Percentiles rank a stretch among this genome's conserved stretches.
phyloP scores from a whole-genome alignment of 805 yeast species.

The Hanseniaspora singularis region DNA sequence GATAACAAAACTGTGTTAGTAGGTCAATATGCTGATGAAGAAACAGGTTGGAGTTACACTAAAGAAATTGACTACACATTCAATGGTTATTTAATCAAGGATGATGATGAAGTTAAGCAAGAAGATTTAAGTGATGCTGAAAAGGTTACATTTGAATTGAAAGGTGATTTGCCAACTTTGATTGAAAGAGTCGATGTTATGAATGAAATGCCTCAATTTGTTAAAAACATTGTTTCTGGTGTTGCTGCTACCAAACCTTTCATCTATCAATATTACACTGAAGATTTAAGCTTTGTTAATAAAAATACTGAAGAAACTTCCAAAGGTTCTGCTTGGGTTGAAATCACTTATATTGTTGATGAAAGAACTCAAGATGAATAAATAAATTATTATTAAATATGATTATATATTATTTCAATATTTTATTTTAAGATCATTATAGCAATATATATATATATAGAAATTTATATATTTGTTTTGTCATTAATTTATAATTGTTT shows the following conservation, averaged over 20 bases:
- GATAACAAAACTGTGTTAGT: conserved; percentile 54
- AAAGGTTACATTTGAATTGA: conserved; percentile 37
- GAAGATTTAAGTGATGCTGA: conserved; percentile 20
- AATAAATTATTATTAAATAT: neutral
- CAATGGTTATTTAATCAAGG: conserved; percentile 34
- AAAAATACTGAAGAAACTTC: conserved; percentile 10
- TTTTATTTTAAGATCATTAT: too few relatives aligned
- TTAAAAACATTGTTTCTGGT: conserved; percentile 83
- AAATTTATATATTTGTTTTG: too few relatives aligned
- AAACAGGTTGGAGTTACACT: conserved; percentile 86
- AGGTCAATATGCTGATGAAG: conserved; percentile 49
- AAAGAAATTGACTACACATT: conserved; percentile 46
- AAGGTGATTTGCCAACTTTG: conserved; percentile 48
- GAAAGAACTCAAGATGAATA: conserved; percentile 8
- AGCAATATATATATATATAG: too few relatives aligned
- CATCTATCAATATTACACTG: conserved; percentile 80
- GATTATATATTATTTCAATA: neutral
- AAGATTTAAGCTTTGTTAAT: conserved; percentile 23
- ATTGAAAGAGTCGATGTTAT: conserved; percentile 93
- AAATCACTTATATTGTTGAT: conserved; percentile 15
- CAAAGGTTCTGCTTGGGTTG: conserved; percentile 15
- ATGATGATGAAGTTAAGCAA: conserved; percentile 31
- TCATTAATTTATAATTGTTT: too few relatives aligned
- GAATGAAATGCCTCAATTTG: conserved; percentile 92
- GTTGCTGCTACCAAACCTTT: conserved; percentile 95